Conservation (phyloP, 2,329 filamentous ascomycete genomes). For the Calonectria crousiana region DNA sequence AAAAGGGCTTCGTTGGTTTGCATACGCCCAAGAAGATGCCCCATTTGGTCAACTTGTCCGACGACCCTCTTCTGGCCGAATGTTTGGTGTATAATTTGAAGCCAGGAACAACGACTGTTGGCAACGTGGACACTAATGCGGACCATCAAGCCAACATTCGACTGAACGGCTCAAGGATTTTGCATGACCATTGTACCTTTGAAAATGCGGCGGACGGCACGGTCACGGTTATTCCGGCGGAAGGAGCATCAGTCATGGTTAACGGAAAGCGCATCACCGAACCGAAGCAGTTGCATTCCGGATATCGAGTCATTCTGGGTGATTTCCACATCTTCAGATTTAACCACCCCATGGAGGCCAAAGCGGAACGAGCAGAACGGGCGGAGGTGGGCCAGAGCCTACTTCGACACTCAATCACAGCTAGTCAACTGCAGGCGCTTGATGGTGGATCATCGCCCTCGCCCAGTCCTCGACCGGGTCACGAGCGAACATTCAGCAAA, state of each 20-base stretch:
- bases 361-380: slow-evolving; percentile 90
- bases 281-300: slow-evolving; percentile 87
- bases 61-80: slow-evolving; percentile 92
- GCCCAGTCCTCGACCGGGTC: slow-evolving; percentile 73
- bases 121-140: slow-evolving; percentile 88
- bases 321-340: slow-evolving; percentile 99
- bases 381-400: slow-evolving; percentile 85
- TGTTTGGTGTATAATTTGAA: slow-evolving; percentile 99
- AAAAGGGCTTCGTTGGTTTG: slow-evolving; percentile 96
- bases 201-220: slow-evolving; percentile 89
- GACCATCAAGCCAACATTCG: slow-evolving; percentile 86
- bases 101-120: slow-evolving; percentile 92
- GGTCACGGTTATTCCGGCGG: slow-evolving; percentile 89
- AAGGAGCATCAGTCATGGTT: slow-evolving; percentile 98
- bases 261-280: slow-evolving; percentile 93
- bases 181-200: slow-evolving; percentile 93
- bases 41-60: slow-evolving; percentile 97
- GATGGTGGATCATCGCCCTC: slow-evolving; percentile 65
- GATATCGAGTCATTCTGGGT: slow-evolving; percentile 93
- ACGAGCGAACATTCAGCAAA: slow-evolving; percentile 85
- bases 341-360: slow-evolving; percentile 96
- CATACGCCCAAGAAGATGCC: slow-evolving; percentile 99
- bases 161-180: slow-evolving; percentile 91
- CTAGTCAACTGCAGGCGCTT: slow-evolving; percentile 70
- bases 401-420: slow-evolving; percentile 83